Conservation (phyloP, 108 stramenopile genomes). For the Phaeodactylum tricornutum region DNA sequence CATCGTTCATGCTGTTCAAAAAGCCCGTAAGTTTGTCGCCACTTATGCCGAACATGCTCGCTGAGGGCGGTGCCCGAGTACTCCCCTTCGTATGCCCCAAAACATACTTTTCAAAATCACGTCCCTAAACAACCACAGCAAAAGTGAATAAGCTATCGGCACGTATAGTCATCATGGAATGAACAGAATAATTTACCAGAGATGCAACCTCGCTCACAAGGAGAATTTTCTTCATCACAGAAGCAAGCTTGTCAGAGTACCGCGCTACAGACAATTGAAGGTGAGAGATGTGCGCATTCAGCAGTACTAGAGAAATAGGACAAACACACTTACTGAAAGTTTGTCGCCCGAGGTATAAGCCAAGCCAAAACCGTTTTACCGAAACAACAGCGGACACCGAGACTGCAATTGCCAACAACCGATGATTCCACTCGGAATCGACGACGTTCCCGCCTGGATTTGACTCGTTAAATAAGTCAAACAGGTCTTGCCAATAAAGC, state of each 20-base stretch:
- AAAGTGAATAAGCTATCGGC: too few species aligned
- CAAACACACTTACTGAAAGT: conserved; percentile 21
- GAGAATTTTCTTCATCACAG: conserved; percentile 54
- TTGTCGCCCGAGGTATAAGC: conserved; percentile 43
- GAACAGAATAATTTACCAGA: conserved; percentile 1
- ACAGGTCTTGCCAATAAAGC: conserved; percentile 22
- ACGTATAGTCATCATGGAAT: too few species aligned
- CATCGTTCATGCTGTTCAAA: too few species aligned
- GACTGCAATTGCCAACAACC: conserved; percentile 24
- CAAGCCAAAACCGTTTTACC: conserved; percentile 52
- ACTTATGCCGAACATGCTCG: too few species aligned
- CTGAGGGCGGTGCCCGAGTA: too few species aligned
- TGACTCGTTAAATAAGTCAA: conserved; percentile 19
- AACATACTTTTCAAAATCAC: too few species aligned
- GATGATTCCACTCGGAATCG: conserved; percentile 1
- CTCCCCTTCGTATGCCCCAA: too few species aligned
- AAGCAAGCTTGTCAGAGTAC: conserved; percentile 29
- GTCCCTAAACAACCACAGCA: too few species aligned
- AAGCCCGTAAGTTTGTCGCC: too few species aligned
- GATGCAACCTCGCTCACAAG: conserved; percentile 44
- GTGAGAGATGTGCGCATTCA: too few species aligned
- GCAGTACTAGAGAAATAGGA: too few species aligned
- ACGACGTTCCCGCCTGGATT: conserved; percentile 25
- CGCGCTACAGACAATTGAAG: conserved; percentile 18
- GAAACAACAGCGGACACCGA: conserved; percentile 36